Evolutionary conservation across 495 filamentous ascomycete species (phyloP), one percentile per base, ranked within the genome.

Genomic region (Penicillium lagena): DNA sequence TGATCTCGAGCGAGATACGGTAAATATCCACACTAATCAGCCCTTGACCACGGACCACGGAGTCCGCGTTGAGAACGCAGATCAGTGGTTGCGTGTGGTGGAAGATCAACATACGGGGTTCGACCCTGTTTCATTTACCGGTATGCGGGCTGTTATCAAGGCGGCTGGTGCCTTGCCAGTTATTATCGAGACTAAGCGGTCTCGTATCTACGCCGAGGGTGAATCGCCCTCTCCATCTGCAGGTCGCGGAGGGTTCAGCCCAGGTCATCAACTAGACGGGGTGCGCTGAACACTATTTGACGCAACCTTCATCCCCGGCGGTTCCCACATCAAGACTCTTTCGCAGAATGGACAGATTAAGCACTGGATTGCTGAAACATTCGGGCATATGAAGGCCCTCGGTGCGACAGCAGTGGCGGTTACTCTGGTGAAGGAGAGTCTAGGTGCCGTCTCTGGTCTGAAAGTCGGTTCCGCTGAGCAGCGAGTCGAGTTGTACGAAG

Each of bases 261-360:
- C 87, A 0, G 82, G 87, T 51, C 86, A 90, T 52, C 83, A 89
- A 50, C 72, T 89, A 37, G 87, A 93, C 51, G 85, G 81, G 12
- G 75, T 81, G 73, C 80, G 86, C 37, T 84, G 78, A 11, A 90
- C 86, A 27, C 75, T 89, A 76, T 88, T 90, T 49, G 87, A 90
- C 56, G 78, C 85, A 1, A 54, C 89, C 33, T 87, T 86, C 62
- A 68, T 90, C 12, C 83, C 84, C 28, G 83, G 85, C 17, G 85
- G 85, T 0, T 65, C 70, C 0, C 66, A 85, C 41, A 75, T 81
- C 7, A 54, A 63, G 47, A 74, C 75, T 1, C 72, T 90, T 2
- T 60, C 72, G 38, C 75, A 79, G 62, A 83, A 74, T 40, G 85
- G 87, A 6, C 79, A 87, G 32, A 81, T 83, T 0, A 56, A 85